Conservation (phyloP, 441 rosid genomes). For the Kokia cookei region DNA sequence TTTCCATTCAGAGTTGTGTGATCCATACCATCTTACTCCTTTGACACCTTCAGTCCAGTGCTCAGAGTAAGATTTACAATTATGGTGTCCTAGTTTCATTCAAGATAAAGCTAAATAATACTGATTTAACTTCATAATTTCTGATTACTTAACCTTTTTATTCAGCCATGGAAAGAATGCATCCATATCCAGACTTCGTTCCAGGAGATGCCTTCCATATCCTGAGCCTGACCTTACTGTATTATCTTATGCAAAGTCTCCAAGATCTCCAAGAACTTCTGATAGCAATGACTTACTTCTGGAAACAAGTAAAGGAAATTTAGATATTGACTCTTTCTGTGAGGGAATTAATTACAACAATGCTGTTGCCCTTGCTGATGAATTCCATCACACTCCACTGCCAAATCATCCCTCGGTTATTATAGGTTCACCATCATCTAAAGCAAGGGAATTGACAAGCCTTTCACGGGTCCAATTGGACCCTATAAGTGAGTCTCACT, state of each 20-base stretch:
- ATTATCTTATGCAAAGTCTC: constrained; percentile 19
- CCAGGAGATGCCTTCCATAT: constrained; percentile 22
- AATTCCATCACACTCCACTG: constrained; percentile 26
- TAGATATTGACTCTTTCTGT: constrained; percentile 12
- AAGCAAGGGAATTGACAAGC: constrained; percentile 19
- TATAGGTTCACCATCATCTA: constrained; percentile 27
- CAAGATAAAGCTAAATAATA: neutral
- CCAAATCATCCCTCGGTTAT: constrained; percentile 11
- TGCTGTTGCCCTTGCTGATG: constrained; percentile 23
- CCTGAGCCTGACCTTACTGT: constrained; percentile 28
- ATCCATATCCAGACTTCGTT: constrained; percentile 21
- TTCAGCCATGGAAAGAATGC: constrained; percentile 38
- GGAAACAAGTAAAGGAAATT: constrained; percentile 19
- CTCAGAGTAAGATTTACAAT: constrained; percentile 31
- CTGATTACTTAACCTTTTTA: constrained; percentile 1
- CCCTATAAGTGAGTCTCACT: constrained; percentile 21
- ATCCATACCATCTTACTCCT: constrained; percentile 32
- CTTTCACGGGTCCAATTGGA: constrained; percentile 18
- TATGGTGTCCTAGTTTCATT: neutral
- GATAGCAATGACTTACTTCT: constrained; percentile 14
- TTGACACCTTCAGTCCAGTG: constrained; percentile 39
- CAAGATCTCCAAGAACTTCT: constrained; percentile 20
- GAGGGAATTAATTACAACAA: constrained; percentile 22
- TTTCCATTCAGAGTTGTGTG: constrained; percentile 17
- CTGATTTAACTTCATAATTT: neutral